Base-by-base conservation (phyloP, 257 asterid genomes). In the Scutellaria minor region DNA sequence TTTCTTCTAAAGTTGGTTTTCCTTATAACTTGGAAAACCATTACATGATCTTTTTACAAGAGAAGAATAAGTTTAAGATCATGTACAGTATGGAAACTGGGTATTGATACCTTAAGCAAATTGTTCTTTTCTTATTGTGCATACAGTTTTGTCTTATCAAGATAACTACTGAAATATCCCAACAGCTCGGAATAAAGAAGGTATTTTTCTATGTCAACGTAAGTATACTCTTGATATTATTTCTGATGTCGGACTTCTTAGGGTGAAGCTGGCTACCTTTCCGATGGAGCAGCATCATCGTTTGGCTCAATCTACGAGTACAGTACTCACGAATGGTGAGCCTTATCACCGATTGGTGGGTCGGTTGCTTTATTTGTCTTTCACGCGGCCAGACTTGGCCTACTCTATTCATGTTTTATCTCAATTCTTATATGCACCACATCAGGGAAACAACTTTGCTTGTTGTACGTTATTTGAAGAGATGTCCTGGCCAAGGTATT, bases 171-270 rank as follows among this genome's bases (percentile, higher is more conserved):
- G n/a, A n/a, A n/a, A n/a, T n/a, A n/a, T n/a, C n/a, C n/a, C n/a
- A n/a, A n/a, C n/a, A n/a, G 69, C 70, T 1, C 24, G 70, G 0
- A 35, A n/a, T 10, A 4, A 41, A 2, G 61, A 12, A 0, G 68
- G 70, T 0, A 55, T 58, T 13, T 48, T 66, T 8, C 7, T 75
- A 2, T 66, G 52, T 13, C 44, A 66, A 41, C 15, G 50, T 2
- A 75, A 75, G 4, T 57, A 67, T 13, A 7, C 60, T 0, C 46
- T 75, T 2, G 63, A 68, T 10, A 64, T 74, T 7, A 37, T 66
- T 12, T 6, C 9, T 7, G 41, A 59, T 1, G 41, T 11, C 0
- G 69, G 75, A 0, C 37, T 57, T 0, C 40, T 66, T 9, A 63
- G 68, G 1, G 62, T 70, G 0, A 66, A 58, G 22, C 56, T 64